Evolutionary conservation across 768 basidiomycete species (phyloP), one percentile per base, ranked within the genome.

Genomic region (Termitomyces sp.): DNA sequence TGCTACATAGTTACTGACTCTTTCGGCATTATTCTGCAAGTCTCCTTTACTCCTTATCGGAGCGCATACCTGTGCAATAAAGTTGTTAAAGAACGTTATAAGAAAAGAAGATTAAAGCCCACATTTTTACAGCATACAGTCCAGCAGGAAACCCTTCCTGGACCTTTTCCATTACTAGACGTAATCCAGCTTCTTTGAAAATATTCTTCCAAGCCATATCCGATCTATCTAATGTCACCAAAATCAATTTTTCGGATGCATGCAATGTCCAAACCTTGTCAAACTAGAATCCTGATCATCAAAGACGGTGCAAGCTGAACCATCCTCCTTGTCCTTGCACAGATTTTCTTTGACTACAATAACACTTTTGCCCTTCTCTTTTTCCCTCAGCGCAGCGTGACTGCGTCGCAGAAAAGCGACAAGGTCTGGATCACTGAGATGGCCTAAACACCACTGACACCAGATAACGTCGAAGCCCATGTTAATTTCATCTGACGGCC

Each of bases 391-490:
- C 0, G 93, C 84, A 3, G 72, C 74, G 50, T 79, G 78, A 61
- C 87, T 80, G 50, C 86, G 77, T 64, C 79, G 75, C 63, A 98
- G 79, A 74, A 98, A 98, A 2, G 75, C 71, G 30, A 93, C 80
- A 26, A 98, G 82, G 69, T 96, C 91, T 8, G 69, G 67, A 69
- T 95, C 86, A 56, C 78, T 82, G 59, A 97, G 79, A 75, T 95
- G 91, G 2, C 93, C 91, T 16, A 98, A 80, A 75, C 95, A 96
- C 96, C 96, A 98, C 71, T 99, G 96, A 67, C 92, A 93, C 95
- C 93, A 95, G 58, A 96, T 82, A 55, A 95, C 82, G 72, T 99
- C 96, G 72, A 94, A 98, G 1, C 82, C 83, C 47, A 78, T 74
- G n/a, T 76, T 69, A 36, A 82, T 82, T 53, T 81, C 84, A 36